These are phyloP conservation scores for Aaosphaeria pasadenensis DNA, from an alignment of 2,329 filamentous ascomycete genomes.

Conservation along the genomic window DNA sequence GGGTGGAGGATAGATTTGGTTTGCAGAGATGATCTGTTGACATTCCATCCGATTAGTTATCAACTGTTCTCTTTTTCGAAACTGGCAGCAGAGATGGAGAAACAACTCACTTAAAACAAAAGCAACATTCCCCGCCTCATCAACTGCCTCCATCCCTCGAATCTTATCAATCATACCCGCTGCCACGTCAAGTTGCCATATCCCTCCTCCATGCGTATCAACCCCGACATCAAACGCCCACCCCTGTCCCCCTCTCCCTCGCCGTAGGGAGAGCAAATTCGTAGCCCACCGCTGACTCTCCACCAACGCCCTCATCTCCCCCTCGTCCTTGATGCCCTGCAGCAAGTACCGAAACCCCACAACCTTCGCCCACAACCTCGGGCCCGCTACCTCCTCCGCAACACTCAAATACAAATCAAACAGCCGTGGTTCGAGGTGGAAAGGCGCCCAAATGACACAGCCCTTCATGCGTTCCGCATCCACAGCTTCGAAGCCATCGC, in stretches of 20 bases:
- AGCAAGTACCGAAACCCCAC: conserved; percentile 81
- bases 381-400: conserved; percentile 61
- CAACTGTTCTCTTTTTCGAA: no score
- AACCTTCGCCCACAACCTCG: conserved; percentile 61
- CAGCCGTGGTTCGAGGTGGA: conserved; percentile 60
- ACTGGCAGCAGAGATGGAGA: not conserved
- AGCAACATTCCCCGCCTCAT: conserved; percentile 58
- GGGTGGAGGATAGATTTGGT: conserved; percentile 61
- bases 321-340: conserved; percentile 50
- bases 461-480: conserved; percentile 55
- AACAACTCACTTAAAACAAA: conserved; percentile 66
- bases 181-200: conserved; percentile 51
- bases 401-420: conserved; percentile 64
- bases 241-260: conserved; percentile 59
- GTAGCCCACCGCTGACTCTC: conserved; percentile 29
- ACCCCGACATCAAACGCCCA: conserved; percentile 81
- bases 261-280: conserved; percentile 58
- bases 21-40: conserved; percentile 81
- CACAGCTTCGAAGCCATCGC: conserved; percentile 46
- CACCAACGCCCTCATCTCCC: conserved; percentile 34
- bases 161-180: conserved; percentile 44
- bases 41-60: no score
- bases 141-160: conserved; percentile 47
- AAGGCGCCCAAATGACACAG: conserved; percentile 81
- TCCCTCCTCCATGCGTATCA: conserved; percentile 73